Evolutionary conservation across 257 asterid species (phyloP).

Genomic region (Solanum pinnatisectum): DNA sequence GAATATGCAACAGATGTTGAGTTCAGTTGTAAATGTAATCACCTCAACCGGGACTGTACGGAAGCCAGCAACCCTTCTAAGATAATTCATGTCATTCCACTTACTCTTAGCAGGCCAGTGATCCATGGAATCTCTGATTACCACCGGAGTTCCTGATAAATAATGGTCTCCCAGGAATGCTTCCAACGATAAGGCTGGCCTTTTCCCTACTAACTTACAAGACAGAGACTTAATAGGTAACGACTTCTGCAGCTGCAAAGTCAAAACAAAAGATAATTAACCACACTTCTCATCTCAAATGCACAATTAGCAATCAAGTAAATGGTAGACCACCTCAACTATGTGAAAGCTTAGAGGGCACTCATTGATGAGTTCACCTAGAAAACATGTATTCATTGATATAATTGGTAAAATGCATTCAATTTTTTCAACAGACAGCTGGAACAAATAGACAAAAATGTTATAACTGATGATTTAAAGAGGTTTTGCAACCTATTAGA

Average conservation of each 20-base stretch:
- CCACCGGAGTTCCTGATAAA: conserved; percentile 27
- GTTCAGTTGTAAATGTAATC: conserved; percentile 1
- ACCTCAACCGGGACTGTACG: conserved; percentile 99
- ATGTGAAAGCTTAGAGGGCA: neutral
- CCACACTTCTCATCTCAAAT: neutral
- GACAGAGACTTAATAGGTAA: conserved; percentile 34
- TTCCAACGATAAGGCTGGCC: conserved; percentile 30
- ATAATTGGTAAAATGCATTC: neutral
- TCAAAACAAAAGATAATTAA: neutral
- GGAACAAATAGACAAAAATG: neutral
- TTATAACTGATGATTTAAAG: neutral
- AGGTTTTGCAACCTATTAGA: neutral
- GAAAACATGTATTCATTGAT: neutral
- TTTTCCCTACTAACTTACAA: conserved; percentile 20
- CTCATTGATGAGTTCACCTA: neutral
- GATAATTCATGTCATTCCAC: conserved; percentile 84
- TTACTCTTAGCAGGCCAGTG: conserved; percentile 87
- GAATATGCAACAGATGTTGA: neutral
- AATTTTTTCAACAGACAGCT: neutral
- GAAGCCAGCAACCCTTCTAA: conserved; percentile 67
- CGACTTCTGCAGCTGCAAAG: conserved; percentile 14
- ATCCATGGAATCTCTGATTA: conserved; percentile 71
- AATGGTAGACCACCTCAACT: neutral
- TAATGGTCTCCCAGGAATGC: conserved; percentile 25
- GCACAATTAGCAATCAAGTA: neutral